Percentiles rank a stretch among this genome's conserved stretches.
Conservation (phyloP, 192 early-diverging fungal species). For the Gamsiella multidivaricata region DNA sequence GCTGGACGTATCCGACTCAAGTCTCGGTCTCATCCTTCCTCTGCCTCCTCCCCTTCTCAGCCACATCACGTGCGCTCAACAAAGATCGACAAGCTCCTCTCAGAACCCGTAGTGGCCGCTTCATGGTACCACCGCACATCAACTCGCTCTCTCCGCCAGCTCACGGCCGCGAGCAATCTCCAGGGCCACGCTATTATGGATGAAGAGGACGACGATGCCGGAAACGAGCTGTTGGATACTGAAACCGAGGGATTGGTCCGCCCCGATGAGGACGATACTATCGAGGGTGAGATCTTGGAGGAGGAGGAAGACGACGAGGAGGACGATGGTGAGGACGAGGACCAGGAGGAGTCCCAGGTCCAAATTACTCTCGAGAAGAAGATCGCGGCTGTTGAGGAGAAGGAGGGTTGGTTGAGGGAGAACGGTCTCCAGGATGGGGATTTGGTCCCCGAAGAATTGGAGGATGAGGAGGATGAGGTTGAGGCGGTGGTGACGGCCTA, state of each 20-base stretch:
- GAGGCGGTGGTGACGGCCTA: conserved; percentile 5
- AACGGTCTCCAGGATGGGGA: conserved; percentile 22
- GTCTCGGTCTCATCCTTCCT: not conserved
- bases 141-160: too few species aligned
- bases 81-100: not conserved
- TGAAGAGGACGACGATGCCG: conserved; percentile 50
- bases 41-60: not conserved
- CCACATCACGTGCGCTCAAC: not conserved
- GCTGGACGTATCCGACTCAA: conserved; percentile 9
- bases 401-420: too few species aligned
- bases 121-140: too few species aligned
- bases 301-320: conserved; percentile 26
- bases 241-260: conserved; percentile 25
- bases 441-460: conserved; percentile 6
- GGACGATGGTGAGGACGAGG: not conserved
- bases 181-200: conserved; percentile 34
- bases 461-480: conserved; percentile 8
- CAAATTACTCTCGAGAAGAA: conserved; percentile 1
- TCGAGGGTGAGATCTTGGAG: conserved; percentile 40
- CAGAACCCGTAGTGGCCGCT: too few species aligned
- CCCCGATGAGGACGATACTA: conserved; percentile 46
- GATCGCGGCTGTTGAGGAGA: too few species aligned
- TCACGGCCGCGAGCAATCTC: not conserved
- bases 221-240: conserved; percentile 47
- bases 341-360: not conserved